phyloP scores from a whole-genome alignment of 2,329 filamentous ascomycete genomes.

The Fusarium sp. region DNA sequence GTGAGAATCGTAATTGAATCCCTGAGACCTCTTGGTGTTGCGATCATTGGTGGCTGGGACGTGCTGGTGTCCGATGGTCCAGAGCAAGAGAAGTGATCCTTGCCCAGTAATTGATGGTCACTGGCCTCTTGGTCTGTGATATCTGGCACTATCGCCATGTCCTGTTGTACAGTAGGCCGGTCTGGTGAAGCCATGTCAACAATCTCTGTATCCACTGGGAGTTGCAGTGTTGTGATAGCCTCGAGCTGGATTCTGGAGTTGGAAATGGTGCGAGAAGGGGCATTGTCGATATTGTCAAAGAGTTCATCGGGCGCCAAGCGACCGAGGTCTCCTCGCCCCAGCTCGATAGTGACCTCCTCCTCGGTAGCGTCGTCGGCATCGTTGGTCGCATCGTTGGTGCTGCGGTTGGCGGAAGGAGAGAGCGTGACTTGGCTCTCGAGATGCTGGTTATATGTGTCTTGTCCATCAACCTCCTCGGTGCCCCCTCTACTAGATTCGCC shows the following conservation, averaged over 20 bases:
- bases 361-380: background rate
- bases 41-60: no score
- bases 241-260: background rate
- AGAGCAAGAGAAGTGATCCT: background rate
- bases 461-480: background rate
- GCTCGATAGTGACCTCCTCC: background rate
- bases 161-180: background rate
- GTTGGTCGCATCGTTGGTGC: background rate
- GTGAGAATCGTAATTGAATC: no score
- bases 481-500: background rate
- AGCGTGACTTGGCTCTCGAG: background rate
- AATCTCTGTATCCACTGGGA: background rate
- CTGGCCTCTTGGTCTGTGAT: background rate
- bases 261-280: background rate
- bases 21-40: no score
- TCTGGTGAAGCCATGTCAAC: background rate
- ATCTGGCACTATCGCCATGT: background rate
- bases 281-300: background rate
- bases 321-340: background rate
- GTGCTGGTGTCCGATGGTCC: background rate
- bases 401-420: background rate
- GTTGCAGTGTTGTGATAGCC: background rate
- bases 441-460: background rate
- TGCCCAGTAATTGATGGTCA: background rate
- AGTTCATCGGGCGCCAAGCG: background rate